Base-by-base conservation (phyloP, 1,139 yeast genomes). In the Pichia sp. region DNA sequence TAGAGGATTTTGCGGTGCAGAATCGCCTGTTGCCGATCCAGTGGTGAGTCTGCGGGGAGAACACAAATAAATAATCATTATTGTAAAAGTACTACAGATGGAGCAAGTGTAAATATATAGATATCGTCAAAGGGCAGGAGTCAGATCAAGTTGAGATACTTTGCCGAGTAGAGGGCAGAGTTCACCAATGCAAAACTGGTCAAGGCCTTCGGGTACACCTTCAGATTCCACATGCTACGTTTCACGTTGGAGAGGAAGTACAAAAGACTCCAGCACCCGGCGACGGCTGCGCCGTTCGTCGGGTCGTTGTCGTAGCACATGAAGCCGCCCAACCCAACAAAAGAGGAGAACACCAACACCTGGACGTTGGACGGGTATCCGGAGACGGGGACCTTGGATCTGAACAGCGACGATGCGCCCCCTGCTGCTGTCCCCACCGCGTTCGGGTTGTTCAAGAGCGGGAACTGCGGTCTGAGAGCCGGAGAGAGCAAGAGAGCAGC, bases 211-310 rank as follows among this genome's bases (percentile, higher is more conserved):
- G 96, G 96, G 70, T 82, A 77, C 1, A 82, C 63, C 50, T 67
- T 67, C 41, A 76, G 54, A 19, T 77, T 79, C 56, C 70, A 70
- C 37, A 88, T 54, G 3, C 88, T 76, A 1, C 82, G 74, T 41
- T 74, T 76, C 4, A 95, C 93, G 65, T 89, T 87, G 8, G 86
- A 90, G 41, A 91, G 65, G 54, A 87, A 65, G 64, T 89, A 93
- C 51, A 91, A 71, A 3, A 87, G 66, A 16, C 90, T 81, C 98
- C 98, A 93, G 3, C 96, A 96, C 30, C 87, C 78, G 6, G 82
- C 75, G 68, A 93, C 88, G 0, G 97, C 98, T 1, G 96, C 80
- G 7, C 96, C 98, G 69, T 88, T 85, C 49, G 80, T 77, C 39
- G 82, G 71, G 63, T 90, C 97, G 18, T 90, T 87, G 64, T 91